Evolutionary conservation across 164 flowering plant species (phyloP).

Genomic region (Santalum album): DNA sequence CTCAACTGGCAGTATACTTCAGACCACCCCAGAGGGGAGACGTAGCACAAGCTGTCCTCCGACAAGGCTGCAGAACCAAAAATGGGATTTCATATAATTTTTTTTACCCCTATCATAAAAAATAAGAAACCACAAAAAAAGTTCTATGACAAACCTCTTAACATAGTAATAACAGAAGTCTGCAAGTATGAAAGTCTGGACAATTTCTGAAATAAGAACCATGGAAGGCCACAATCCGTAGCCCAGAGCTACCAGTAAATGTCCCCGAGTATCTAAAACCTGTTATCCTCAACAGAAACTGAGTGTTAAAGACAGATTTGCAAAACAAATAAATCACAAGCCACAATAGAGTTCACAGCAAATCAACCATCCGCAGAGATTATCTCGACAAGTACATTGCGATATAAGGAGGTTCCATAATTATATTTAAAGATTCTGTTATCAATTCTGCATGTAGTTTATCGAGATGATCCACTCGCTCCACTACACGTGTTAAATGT

Average conservation of each 20-base stretch:
- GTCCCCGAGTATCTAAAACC: slow-evolving; percentile 41
- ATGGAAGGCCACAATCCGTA: slow-evolving; percentile 45
- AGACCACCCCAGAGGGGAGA: slow-evolving; percentile 47
- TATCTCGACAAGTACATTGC: too few relatives aligned
- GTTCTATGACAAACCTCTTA: slow-evolving; percentile 24
- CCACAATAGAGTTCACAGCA: neutral
- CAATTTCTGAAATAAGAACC: slow-evolving; percentile 44
- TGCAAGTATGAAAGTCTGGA: slow-evolving; percentile 39
- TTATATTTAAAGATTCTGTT: too few relatives aligned
- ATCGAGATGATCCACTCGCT: too few relatives aligned
- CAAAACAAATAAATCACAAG: neutral
- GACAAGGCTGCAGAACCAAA: slow-evolving; percentile 24
- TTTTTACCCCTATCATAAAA: too few relatives aligned
- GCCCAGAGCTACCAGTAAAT: slow-evolving; percentile 36
- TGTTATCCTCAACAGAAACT: slow-evolving; percentile 3
- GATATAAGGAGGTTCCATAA: too few relatives aligned
- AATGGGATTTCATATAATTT: neutral
- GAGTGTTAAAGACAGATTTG: too few relatives aligned
- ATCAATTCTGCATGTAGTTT: too few relatives aligned
- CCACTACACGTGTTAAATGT: too few relatives aligned
- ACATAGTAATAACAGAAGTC: slow-evolving; percentile 43
- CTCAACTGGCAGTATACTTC: neutral
- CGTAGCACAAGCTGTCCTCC: slow-evolving; percentile 51
- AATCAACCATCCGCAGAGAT: neutral
- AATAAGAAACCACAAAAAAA: neutral